Conservation (phyloP, 2,329 filamentous ascomycete species). For the Juglanconis juglandina region DNA sequence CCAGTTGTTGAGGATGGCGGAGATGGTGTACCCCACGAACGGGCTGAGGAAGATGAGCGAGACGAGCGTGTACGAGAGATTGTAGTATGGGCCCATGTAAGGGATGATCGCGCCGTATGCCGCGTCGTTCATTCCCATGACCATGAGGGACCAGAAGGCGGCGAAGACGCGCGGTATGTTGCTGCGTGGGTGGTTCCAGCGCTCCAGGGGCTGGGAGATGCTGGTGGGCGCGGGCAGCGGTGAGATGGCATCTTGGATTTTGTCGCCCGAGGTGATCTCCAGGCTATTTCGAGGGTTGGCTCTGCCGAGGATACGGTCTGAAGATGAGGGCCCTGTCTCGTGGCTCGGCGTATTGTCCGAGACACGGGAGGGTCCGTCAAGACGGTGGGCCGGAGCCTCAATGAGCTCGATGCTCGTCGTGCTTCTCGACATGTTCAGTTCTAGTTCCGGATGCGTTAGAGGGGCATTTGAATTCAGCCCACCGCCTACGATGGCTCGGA, state of each 20-base stretch:
- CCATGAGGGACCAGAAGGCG: slow-evolving; percentile 55
- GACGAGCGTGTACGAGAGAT: slow-evolving; percentile 43
- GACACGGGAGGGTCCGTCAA: neutral
- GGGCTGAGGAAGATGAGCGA: slow-evolving; percentile 48
- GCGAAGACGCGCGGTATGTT: slow-evolving; percentile 49
- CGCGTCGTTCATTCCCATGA: slow-evolving; percentile 57
- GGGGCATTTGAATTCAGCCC: neutral
- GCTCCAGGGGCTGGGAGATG: slow-evolving; percentile 25
- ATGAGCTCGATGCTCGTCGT: slow-evolving; percentile 10
- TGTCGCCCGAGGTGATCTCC: neutral
- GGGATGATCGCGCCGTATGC: slow-evolving; percentile 43
- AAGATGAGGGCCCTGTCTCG: neutral
- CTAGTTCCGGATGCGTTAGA: neutral
- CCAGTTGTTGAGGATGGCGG: slow-evolving; percentile 41
- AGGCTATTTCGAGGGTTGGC: neutral
- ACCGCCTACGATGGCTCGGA: neutral
- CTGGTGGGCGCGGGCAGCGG: slow-evolving; percentile 11
- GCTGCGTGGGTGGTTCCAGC: slow-evolving; percentile 46
- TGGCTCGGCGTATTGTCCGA: neutral
- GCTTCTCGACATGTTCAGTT: slow-evolving; percentile 2
- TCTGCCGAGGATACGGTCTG: neutral
- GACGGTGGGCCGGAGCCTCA: neutral
- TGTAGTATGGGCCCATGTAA: slow-evolving; percentile 32
- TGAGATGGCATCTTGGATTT: neutral
- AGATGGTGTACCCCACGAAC: slow-evolving; percentile 41